These are phyloP conservation scores for Ophiocordyceps sinensis DNA, from an alignment of 2,329 filamentous ascomycete genomes.

Conservation along the genomic window DNA sequence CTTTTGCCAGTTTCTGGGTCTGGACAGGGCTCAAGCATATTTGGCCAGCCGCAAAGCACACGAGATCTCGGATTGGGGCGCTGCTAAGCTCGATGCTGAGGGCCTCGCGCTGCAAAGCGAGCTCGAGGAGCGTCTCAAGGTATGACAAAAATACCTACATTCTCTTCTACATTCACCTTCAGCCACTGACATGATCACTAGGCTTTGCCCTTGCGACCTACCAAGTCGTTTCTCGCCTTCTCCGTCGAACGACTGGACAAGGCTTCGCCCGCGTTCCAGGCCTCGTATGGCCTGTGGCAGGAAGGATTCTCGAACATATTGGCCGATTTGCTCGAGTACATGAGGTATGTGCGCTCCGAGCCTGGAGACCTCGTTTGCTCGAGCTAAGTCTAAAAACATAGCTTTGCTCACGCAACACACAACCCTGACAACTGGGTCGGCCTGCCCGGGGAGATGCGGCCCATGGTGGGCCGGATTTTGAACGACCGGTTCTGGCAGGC, in stretches of 20 bases:
- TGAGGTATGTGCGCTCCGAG: conserved; percentile 38
- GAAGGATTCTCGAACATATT: conserved; percentile 69
- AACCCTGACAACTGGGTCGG: conserved; percentile 73
- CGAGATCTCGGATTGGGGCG: conserved; percentile 69
- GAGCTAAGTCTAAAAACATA: conserved; percentile 14
- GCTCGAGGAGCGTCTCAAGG: conserved; percentile 61
- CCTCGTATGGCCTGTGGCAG: conserved; percentile 72
- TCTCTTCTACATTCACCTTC: neutral
- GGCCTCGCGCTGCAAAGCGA: conserved; percentile 66
- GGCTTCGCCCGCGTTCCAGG: conserved; percentile 55
- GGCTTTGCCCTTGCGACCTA: conserved; percentile 67
- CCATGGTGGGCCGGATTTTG: conserved; percentile 66
- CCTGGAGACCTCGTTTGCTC: too few relatives aligned
- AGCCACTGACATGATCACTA: conserved; percentile 13
- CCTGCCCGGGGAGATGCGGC: conserved; percentile 59
- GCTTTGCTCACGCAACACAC: conserved; percentile 82
- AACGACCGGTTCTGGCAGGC: conserved; percentile 98
- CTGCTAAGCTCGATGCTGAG: conserved; percentile 60
- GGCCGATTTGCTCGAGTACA: conserved; percentile 71
- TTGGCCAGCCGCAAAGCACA: conserved; percentile 59
- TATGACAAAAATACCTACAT: conserved; percentile 10
- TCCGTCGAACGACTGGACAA: conserved; percentile 82
- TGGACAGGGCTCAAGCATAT: conserved; percentile 72
- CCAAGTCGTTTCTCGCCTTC: conserved; percentile 83
- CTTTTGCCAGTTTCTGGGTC: conserved; percentile 67